Evolutionary conservation across 163 green algal species (phyloP).

Genomic region (Chlorella variabilis): DNA sequence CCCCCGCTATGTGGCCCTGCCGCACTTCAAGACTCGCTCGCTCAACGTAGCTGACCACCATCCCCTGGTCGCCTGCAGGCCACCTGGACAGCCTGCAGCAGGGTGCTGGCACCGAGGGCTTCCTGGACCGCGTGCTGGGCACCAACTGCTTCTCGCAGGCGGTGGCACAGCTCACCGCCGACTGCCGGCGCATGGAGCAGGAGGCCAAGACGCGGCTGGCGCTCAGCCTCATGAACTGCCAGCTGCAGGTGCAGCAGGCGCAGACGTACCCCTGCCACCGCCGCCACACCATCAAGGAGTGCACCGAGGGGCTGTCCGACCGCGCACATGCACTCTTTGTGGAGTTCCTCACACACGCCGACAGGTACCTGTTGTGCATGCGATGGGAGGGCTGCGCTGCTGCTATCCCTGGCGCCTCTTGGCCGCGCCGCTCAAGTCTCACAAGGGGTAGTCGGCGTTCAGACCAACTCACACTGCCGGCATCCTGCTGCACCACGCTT

Average conservation of each 20-base stretch:
- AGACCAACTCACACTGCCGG: no score
- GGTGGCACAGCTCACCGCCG: conserved; percentile 33
- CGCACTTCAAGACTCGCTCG: no score
- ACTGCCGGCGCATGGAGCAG: conserved; percentile 53
- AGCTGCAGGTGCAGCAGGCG: conserved; percentile 49
- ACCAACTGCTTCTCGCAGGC: conserved; percentile 56
- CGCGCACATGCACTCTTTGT: conserved; percentile 46
- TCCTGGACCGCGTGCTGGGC: conserved; percentile 53
- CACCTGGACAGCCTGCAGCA: conserved; percentile 3
- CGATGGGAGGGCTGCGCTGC: background rate
- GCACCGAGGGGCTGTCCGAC: conserved; percentile 44
- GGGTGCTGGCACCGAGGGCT: conserved; percentile 28
- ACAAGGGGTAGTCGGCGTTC: no score
- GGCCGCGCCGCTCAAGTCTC: no score
- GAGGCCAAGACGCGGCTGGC: conserved; percentile 54
- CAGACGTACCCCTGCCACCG: conserved; percentile 41
- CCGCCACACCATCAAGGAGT: conserved; percentile 46
- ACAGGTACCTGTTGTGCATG: conserved; percentile 34
- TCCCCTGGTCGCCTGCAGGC: no score
- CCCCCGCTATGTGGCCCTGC: no score
- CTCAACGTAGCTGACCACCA: no score
- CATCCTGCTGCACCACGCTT: no score
- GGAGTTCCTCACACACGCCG: conserved; percentile 57
- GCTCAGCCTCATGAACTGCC: conserved; percentile 52
- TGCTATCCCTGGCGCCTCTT: background rate